Evolutionary conservation across 495 filamentous ascomycete genomes (phyloP).

Genomic region (Pseudoneurospora amorphoporcata): DNA sequence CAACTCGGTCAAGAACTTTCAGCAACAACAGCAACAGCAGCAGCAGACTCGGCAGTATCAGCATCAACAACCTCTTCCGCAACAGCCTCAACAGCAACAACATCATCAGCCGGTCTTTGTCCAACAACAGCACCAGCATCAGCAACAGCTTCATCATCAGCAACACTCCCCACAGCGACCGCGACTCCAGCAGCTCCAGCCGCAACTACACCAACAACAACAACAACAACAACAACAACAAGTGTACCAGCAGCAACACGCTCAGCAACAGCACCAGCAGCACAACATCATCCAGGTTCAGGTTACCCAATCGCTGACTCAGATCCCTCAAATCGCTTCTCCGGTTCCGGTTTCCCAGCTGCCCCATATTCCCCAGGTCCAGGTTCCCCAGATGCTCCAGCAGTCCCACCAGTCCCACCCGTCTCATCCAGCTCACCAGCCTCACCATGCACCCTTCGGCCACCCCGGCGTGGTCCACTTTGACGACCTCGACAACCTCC

Average conservation of each 20-base stretch:
- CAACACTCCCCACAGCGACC: background rate
- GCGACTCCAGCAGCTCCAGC: background rate
- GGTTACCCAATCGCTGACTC: background rate
- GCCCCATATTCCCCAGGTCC: background rate
- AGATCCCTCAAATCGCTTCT: background rate
- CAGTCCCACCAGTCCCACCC: background rate
- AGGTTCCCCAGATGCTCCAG: background rate
- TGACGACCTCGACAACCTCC: constrained; percentile 11
- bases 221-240: background rate
- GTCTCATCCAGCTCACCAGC: constrained; percentile 1
- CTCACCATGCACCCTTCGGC: background rate
- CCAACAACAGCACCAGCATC: background rate
- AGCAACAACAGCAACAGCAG: background rate
- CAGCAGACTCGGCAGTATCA: background rate
- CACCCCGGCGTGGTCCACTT: constrained; percentile 2
- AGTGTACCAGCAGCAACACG: background rate
- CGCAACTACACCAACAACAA: background rate
- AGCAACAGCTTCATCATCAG: background rate
- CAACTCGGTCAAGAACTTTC: background rate
- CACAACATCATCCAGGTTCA: background rate
- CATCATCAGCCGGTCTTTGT: background rate
- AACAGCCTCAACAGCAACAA: background rate
- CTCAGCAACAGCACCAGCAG: background rate
- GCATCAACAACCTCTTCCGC: background rate
- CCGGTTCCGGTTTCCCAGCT: background rate